Evolutionary conservation across 495 filamentous ascomycete species (phyloP).

Genomic region (Penicillium flavigenum): DNA sequence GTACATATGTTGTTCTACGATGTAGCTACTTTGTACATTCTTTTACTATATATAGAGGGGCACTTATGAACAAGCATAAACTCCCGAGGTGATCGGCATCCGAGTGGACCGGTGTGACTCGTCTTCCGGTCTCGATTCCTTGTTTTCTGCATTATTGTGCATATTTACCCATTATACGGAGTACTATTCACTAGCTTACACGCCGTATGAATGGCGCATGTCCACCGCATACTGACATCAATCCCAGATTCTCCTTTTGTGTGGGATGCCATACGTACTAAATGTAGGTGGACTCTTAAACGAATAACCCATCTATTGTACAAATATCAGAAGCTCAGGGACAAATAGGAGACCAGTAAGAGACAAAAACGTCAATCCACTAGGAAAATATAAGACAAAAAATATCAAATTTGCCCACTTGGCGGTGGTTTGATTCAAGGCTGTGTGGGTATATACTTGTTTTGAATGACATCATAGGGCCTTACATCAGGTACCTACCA

Average conservation of each 20-base stretch:
- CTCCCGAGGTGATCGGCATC: constrained; percentile 15
- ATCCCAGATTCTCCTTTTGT: background rate
- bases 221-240: constrained; percentile 3
- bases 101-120: constrained; percentile 4
- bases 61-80: background rate
- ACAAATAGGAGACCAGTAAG: background rate
- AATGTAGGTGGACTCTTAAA: background rate
- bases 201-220: background rate
- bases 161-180: background rate
- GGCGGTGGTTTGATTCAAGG: background rate
- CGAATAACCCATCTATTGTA: background rate
- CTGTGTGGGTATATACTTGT: background rate
- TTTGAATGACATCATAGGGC: constrained; percentile 27
- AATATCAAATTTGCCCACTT: background rate
- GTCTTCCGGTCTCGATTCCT: constrained; percentile 12
- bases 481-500: constrained; percentile 28
- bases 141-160: constrained; percentile 10
- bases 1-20: background rate
- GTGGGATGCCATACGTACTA: background rate
- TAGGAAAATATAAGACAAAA: background rate
- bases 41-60: background rate
- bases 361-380: background rate
- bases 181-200: background rate
- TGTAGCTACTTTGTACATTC: too few species aligned
- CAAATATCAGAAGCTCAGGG: background rate